Conservation (phyloP, 345 rosid genomes). For the Rhizophora mangle region DNA sequence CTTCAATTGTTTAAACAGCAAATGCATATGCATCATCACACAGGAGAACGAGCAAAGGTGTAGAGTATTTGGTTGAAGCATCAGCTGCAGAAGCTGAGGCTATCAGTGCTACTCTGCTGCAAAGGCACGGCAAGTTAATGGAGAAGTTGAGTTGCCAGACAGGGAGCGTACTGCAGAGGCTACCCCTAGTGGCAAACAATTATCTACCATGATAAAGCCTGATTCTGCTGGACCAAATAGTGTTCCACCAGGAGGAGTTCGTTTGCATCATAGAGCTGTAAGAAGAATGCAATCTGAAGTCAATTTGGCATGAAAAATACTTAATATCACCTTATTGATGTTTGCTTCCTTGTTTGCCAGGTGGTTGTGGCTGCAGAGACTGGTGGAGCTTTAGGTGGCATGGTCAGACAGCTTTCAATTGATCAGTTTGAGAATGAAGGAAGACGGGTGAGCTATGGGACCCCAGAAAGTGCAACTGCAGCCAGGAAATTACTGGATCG, state of each 20-base stretch:
- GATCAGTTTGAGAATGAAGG: constrained; percentile 99
- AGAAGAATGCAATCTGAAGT: constrained; percentile 1
- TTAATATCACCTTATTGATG: constrained; percentile 6
- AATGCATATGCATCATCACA: constrained; percentile 19
- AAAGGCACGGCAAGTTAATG: constrained; percentile 91
- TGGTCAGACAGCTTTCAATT: constrained; percentile 94
- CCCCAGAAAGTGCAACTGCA: constrained; percentile 90
- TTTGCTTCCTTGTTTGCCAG: constrained; percentile 39
- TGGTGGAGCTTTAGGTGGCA: constrained; percentile 96
- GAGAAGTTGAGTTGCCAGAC: constrained; percentile 84
- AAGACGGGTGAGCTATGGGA: constrained; percentile 91
- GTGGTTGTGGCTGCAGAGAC: constrained; percentile 98
- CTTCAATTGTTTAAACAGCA: constrained; percentile 16
- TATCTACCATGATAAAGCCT: constrained; percentile 63
- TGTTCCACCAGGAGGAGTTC: constrained; percentile 74
- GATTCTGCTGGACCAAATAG: constrained; percentile 60
- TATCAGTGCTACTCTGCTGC: constrained; percentile 95
- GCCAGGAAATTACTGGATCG: constrained; percentile 95
- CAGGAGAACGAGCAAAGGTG: constrained; percentile 92
- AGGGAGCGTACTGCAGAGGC: constrained; percentile 91
- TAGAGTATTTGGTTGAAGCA: constrained; percentile 94
- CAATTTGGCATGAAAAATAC: constrained; percentile 9
- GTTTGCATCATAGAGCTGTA: constrained; percentile 96
- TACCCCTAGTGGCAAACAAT: constrained; percentile 86
- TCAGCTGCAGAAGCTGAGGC: constrained; percentile 99